phyloP scores from a whole-genome alignment of 768 basidiomycete species.

The Lactifluus piperatus region DNA sequence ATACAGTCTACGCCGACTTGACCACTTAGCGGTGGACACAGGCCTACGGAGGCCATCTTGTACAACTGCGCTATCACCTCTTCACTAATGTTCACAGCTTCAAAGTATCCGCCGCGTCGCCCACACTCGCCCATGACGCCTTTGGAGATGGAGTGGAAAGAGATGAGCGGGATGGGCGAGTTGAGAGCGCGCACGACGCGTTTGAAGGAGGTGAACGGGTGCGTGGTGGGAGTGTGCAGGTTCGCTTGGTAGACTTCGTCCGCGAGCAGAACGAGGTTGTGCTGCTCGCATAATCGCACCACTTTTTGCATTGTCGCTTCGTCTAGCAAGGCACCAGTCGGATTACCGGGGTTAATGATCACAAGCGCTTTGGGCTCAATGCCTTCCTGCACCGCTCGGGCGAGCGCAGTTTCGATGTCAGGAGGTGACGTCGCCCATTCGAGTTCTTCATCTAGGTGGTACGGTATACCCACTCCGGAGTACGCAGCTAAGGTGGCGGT shows the following conservation, averaged over 20 bases:
- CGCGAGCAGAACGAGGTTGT: conserved; percentile 83
- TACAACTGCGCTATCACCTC: conserved; percentile 83
- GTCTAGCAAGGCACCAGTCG: conserved; percentile 82
- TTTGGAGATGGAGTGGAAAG: conserved; percentile 97
- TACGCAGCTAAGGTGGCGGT: conserved; percentile 88
- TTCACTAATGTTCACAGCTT: conserved; percentile 71
- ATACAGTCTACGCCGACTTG: conserved; percentile 93
- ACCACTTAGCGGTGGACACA: conserved; percentile 86
- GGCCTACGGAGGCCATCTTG: conserved; percentile 88
- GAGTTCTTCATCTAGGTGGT: conserved; percentile 75
- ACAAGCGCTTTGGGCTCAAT: conserved; percentile 75
- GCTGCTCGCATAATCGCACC: conserved; percentile 75
- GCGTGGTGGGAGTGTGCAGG: conserved; percentile 56
- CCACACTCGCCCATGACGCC: conserved; percentile 96
- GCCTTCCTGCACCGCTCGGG: conserved; percentile 53
- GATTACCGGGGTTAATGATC: conserved; percentile 98
- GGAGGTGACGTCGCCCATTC: conserved; percentile 76
- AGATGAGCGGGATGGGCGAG: conserved; percentile 77
- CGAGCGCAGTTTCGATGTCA: conserved; percentile 59
- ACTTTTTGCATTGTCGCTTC: conserved; percentile 62
- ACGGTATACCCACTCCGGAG: conserved; percentile 73
- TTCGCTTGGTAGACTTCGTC: conserved; percentile 99
- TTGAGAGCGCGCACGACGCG: conserved; percentile 61
- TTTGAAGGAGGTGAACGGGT: conserved; percentile 92
- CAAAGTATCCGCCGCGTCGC: conserved; percentile 94